A percentile compares a stretch with the other conserved stretches of the same genome.
Evolutionary conservation across 106 monocot species (phyloP).

Genomic region (Acorus calamus): DNA sequence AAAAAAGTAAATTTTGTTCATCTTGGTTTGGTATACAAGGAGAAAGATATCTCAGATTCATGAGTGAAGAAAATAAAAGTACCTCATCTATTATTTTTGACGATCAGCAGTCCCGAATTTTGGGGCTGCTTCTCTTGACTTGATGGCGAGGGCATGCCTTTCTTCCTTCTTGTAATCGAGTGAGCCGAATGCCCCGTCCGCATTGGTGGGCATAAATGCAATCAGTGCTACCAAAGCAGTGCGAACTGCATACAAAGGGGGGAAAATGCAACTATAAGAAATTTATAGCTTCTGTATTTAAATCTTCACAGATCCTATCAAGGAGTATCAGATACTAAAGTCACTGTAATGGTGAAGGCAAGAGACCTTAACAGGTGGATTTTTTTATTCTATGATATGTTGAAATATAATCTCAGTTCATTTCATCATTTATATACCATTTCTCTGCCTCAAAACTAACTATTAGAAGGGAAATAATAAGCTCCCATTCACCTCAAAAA

Average conservation of each 20-base stretch:
- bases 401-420: too few relatives aligned
- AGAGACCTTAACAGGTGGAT: too few relatives aligned
- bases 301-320: too few relatives aligned
- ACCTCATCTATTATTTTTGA: slow-evolving; percentile 87
- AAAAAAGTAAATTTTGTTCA: not conserved
- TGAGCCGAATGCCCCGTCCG: slow-evolving; percentile 93
- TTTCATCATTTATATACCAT: too few relatives aligned
- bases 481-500: too few relatives aligned
- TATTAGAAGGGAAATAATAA: too few relatives aligned
- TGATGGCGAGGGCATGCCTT: slow-evolving; percentile 68
- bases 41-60: not conserved
- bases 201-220: slow-evolving; percentile 95
- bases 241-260: slow-evolving; percentile 35
- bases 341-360: too few relatives aligned
- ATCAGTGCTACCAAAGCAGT: slow-evolving; percentile 90
- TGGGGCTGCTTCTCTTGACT: slow-evolving; percentile 65
- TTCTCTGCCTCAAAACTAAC: too few relatives aligned
- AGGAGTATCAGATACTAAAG: too few relatives aligned
- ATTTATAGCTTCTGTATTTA: too few relatives aligned
- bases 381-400: too few relatives aligned
- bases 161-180: slow-evolving; percentile 91
- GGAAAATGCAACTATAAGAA: too few relatives aligned
- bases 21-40: not conserved
- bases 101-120: slow-evolving; percentile 64
- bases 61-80: not conserved